Conservation (phyloP, 2,329 filamentous ascomycete genomes). For the Ascochyta koolunga region DNA sequence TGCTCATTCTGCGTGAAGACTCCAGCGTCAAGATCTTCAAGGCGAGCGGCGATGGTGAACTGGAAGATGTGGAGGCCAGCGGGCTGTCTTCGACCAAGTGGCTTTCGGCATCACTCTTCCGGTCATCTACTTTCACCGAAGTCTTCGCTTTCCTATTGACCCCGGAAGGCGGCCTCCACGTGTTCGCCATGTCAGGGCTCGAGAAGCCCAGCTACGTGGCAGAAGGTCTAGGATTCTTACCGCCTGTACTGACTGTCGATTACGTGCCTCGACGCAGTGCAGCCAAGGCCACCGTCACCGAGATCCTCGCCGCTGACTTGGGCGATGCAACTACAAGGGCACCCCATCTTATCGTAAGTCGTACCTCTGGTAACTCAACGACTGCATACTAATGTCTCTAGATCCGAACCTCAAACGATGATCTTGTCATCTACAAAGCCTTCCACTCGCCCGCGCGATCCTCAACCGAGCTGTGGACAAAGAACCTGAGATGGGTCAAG, state of each 20-base stretch:
- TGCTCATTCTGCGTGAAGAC: conserved; percentile 84
- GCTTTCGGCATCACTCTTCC: conserved; percentile 83
- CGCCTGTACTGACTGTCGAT: conserved; percentile 75
- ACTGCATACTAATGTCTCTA: conserved; percentile 43
- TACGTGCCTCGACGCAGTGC: conserved; percentile 72
- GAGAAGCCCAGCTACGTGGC: conserved; percentile 73
- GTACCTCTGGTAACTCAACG: background rate
- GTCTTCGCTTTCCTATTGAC: conserved; percentile 79
- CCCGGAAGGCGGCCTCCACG: conserved; percentile 73
- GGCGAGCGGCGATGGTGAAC: conserved; percentile 79
- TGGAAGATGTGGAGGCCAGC: conserved; percentile 78
- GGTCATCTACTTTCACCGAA: conserved; percentile 62
- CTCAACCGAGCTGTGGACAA: conserved; percentile 55
- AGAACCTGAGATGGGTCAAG: conserved; percentile 77
- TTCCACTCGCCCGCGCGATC: conserved; percentile 59
- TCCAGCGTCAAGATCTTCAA: conserved; percentile 78
- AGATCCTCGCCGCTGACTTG: conserved; percentile 83
- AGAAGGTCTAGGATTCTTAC: conserved; percentile 78
- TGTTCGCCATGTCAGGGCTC: conserved; percentile 78
- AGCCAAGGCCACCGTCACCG: conserved; percentile 73
- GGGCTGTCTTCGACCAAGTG: conserved; percentile 70
- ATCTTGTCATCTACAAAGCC: conserved; percentile 87
- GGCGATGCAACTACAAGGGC: conserved; percentile 73
- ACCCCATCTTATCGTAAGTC: conserved; percentile 80
- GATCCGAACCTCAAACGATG: conserved; percentile 79